These are phyloP conservation scores for Rubia peregrina DNA, from an alignment of 305 asterid species.

Conservation along the genomic window DNA sequence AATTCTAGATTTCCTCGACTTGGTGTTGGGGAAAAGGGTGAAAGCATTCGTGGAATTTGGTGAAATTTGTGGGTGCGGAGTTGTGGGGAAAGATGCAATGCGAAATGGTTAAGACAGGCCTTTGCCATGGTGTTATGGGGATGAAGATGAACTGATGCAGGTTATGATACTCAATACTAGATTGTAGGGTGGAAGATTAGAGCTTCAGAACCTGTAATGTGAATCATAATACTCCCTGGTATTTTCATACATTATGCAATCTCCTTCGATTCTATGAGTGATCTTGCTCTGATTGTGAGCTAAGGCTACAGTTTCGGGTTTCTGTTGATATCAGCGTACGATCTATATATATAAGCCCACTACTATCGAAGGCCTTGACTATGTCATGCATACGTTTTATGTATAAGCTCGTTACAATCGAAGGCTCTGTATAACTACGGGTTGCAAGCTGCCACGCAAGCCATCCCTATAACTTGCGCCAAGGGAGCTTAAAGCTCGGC, in stretches of 20 bases:
- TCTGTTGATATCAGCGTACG: no score
- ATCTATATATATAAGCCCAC: no score
- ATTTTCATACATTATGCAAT: not conserved
- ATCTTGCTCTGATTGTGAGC: not conserved
- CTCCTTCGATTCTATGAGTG: not conserved
- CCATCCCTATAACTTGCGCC: no score
- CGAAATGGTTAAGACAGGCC: not conserved
- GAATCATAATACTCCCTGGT: not conserved
- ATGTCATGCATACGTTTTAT: no score
- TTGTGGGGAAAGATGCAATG: not conserved
- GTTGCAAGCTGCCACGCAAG: no score
- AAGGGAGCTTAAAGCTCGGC: no score
- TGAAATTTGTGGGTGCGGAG: not conserved
- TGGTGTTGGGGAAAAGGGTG: not conserved
- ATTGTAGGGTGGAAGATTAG: not conserved
- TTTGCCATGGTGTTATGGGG: not conserved
- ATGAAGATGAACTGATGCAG: not conserved
- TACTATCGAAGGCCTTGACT: no score
- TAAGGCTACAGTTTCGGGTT: no score
- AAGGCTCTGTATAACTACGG: no score
- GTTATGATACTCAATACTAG: not conserved
- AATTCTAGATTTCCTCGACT: not conserved
- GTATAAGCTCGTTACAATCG: no score
- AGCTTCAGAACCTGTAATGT: not conserved
- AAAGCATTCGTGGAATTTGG: not conserved